phyloP scores from a whole-genome alignment of 2,329 filamentous ascomycete genomes.

The Trichoderma sp. region DNA sequence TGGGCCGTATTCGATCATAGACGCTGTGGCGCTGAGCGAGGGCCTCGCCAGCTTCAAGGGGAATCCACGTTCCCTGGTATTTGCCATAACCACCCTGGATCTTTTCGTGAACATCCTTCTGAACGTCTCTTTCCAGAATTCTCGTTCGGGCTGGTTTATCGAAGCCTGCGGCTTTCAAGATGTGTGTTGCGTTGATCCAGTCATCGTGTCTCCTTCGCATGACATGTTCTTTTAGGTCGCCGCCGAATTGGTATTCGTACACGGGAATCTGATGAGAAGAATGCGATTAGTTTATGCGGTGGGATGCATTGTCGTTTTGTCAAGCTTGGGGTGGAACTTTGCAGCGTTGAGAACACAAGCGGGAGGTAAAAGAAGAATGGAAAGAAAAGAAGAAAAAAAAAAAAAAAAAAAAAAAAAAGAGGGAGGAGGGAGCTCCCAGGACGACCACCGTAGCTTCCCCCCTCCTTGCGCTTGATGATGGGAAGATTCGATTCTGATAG shows the following conservation, averaged over 20 bases:
- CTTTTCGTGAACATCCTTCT: conserved; percentile 95
- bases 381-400: background rate
- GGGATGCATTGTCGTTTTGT: background rate
- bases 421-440: background rate
- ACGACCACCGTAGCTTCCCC: background rate
- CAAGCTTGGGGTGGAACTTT: background rate
- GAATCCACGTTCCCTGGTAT: conserved; percentile 99
- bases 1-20: conserved; percentile 75
- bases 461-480: background rate
- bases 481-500: background rate
- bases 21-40: conserved; percentile 86
- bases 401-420: background rate
- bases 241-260: conserved; percentile 85
- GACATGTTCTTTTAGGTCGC: conserved; percentile 78
- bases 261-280: conserved; percentile 70
- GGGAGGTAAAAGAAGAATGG: background rate
- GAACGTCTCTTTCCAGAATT: conserved; percentile 93
- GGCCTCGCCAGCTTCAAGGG: conserved; percentile 72
- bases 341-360: background rate
- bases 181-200: conserved; percentile 99
- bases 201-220: conserved; percentile 92
- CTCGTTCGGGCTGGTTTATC: conserved; percentile 94
- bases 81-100: conserved; percentile 98
- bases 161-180: conserved; percentile 93
- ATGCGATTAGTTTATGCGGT: background rate